Evolutionary conservation across 352 stramenopile genomes (phyloP).

Genomic region (Phytophthora fragariae): DNA sequence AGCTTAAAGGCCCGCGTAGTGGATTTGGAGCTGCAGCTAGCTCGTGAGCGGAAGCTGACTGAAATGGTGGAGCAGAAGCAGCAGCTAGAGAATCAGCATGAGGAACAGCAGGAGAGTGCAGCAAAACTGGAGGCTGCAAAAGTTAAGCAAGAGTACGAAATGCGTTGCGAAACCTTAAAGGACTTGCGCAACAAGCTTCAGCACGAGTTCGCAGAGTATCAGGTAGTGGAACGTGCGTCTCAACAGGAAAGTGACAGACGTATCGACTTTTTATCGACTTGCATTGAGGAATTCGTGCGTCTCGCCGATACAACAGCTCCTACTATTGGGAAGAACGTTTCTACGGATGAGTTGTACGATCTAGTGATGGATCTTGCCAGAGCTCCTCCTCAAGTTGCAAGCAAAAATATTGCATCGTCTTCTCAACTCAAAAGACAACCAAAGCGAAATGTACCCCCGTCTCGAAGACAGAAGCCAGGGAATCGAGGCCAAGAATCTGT

Average conservation of each 20-base stretch:
- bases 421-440: slow-evolving; percentile 1
- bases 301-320: slow-evolving; percentile 29
- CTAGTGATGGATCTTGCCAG: slow-evolving; percentile 44
- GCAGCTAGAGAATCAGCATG: slow-evolving; percentile 18
- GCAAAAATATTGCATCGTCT: background rate
- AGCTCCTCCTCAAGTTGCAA: slow-evolving; percentile 5
- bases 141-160: slow-evolving; percentile 24
- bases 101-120: slow-evolving; percentile 24
- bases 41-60: slow-evolving; percentile 31
- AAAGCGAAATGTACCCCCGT: background rate
- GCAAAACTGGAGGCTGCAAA: slow-evolving; percentile 13
- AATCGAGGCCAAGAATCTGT: background rate
- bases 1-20: slow-evolving; percentile 16
- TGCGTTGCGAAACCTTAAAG: slow-evolving; percentile 2
- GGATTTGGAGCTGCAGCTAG: slow-evolving; percentile 43
- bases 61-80: slow-evolving; percentile 35
- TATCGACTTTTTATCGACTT: slow-evolving; percentile 53
- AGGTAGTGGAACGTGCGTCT: slow-evolving; percentile 25
- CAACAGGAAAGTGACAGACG: slow-evolving; percentile 48
- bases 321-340: slow-evolving; percentile 18
- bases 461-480: background rate
- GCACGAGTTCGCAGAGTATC: slow-evolving; percentile 47
- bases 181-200: slow-evolving; percentile 36
- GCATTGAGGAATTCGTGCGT: slow-evolving; percentile 50
- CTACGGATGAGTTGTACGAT: slow-evolving; percentile 50